Evolutionary conservation across 202 grass and related monocot genomes (phyloP).

Genomic region (Dendrocalamus latiflorus): DNA sequence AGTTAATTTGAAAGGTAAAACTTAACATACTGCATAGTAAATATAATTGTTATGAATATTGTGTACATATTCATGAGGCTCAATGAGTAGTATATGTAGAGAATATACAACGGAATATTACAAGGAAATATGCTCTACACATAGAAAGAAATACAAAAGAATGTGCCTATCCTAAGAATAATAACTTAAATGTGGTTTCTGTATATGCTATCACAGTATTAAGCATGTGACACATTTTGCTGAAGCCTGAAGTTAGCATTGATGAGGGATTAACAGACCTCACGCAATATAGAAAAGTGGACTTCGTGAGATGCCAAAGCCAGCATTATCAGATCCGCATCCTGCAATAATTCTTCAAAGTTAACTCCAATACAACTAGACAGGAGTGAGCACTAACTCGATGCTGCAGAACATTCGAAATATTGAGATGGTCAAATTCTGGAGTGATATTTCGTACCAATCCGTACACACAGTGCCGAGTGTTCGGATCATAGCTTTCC

Average conservation of each 20-base stretch:
- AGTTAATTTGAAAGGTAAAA: too few species aligned
- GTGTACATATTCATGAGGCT: too few species aligned
- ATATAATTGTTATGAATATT: too few species aligned
- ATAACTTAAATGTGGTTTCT: background rate
- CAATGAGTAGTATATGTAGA: too few species aligned
- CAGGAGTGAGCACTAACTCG: background rate
- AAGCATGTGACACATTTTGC: background rate
- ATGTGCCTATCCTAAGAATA: too few species aligned
- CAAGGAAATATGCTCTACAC: too few species aligned
- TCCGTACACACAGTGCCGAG: conserved; percentile 67
- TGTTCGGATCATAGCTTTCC: conserved; percentile 47
- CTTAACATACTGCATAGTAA: too few species aligned
- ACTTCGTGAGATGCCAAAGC: conserved; percentile 53
- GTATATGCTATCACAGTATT: background rate
- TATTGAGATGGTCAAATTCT: background rate
- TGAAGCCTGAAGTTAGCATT: background rate
- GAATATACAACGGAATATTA: too few species aligned
- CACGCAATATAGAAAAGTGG: conserved; percentile 62
- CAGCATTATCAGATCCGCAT: background rate
- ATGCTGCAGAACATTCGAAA: background rate
- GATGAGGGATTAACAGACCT: conserved; percentile 23
- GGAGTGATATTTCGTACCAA: conserved; percentile 22
- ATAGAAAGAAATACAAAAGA: too few species aligned
- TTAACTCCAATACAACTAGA: background rate
- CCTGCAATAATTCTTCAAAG: background rate